Percentiles rank a stretch among this genome's conserved stretches.
Conservation (phyloP, 192 early-diverging fungal genomes). For the Coemansia sp. region DNA sequence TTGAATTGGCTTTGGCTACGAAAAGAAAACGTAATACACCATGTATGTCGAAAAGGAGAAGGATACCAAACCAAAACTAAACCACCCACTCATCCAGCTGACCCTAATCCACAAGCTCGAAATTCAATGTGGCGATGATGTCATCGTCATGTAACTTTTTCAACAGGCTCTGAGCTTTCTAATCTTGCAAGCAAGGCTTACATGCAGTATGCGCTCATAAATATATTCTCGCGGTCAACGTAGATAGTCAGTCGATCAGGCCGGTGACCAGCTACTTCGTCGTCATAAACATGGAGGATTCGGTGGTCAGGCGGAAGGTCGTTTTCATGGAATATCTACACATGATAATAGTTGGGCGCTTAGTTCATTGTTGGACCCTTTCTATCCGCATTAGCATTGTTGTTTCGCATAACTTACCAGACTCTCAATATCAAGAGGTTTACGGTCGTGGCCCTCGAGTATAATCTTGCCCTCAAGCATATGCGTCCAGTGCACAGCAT, state of each 20-base stretch:
- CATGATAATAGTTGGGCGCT: neutral
- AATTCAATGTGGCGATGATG: neutral
- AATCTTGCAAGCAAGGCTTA: conserved; percentile 5
- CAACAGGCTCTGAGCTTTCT: neutral
- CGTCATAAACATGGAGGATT: conserved; percentile 40
- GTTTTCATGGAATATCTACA: conserved; percentile 21
- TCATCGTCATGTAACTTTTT: neutral
- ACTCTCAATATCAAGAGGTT: conserved; percentile 36
- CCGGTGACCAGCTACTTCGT: conserved; percentile 20
- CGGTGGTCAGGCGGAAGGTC: conserved; percentile 43
- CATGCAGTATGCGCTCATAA: conserved; percentile 39
- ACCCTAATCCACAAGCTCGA: neutral
- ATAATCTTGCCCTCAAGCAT: conserved; percentile 42
- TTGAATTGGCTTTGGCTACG: neutral
- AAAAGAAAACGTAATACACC: neutral
- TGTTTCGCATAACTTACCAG: conserved; percentile 14
- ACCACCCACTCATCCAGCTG: too few relatives aligned
- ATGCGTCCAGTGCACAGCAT: conserved; percentile 43
- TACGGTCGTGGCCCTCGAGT: conserved; percentile 30
- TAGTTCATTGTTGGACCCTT: neutral
- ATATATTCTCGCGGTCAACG: conserved; percentile 50
- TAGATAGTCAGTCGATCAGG: conserved; percentile 40
- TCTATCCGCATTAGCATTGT: neutral
- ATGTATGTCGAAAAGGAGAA: neutral
- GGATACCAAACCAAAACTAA: neutral